A percentile compares a stretch with the other conserved stretches of the same genome.
Evolutionary conservation across 106 monocot species (phyloP).

Genomic region (Allium fistulosum): DNA sequence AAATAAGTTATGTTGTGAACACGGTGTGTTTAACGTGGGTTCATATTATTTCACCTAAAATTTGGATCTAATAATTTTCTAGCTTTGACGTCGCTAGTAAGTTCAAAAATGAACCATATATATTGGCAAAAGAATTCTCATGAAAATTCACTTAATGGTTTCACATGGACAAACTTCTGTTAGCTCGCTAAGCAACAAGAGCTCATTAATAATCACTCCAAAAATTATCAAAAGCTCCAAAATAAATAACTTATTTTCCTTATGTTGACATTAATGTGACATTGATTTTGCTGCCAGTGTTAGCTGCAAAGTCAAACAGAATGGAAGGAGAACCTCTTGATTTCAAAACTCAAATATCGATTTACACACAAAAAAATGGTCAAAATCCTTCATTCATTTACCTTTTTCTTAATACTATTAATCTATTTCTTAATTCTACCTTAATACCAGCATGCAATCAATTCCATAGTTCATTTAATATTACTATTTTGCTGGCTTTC

Average conservation of each 20-base stretch:
- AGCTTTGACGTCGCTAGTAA: slow-evolving; percentile 11
- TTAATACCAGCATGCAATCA: not conserved
- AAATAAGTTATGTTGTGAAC: no score
- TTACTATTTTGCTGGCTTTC: slow-evolving; percentile 12
- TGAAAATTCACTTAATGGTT: no score
- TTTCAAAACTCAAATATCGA: not conserved
- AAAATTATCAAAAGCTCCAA: no score
- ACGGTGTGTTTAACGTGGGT: no score
- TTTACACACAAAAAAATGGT: not conserved
- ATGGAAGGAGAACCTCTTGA: slow-evolving; percentile 10
- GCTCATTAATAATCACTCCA: not conserved
- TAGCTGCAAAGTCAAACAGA: slow-evolving; percentile 30
- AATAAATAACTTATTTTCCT: slow-evolving; percentile 5
- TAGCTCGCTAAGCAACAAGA: not conserved
- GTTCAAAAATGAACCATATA: no score
- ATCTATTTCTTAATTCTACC: not conserved
- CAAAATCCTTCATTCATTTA: not conserved
- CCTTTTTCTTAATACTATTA: not conserved
- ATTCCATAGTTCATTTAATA: slow-evolving; percentile 7
- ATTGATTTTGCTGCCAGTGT: slow-evolving; percentile 21
- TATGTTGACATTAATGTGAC: slow-evolving; percentile 22
- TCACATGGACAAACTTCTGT: no score
- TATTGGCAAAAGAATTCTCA: no score
- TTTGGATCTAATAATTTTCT: slow-evolving; percentile 10
- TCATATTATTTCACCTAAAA: not conserved